phyloP scores from a whole-genome alignment of 371 early-diverging fungal species.

The Aphelidium insulamus region DNA sequence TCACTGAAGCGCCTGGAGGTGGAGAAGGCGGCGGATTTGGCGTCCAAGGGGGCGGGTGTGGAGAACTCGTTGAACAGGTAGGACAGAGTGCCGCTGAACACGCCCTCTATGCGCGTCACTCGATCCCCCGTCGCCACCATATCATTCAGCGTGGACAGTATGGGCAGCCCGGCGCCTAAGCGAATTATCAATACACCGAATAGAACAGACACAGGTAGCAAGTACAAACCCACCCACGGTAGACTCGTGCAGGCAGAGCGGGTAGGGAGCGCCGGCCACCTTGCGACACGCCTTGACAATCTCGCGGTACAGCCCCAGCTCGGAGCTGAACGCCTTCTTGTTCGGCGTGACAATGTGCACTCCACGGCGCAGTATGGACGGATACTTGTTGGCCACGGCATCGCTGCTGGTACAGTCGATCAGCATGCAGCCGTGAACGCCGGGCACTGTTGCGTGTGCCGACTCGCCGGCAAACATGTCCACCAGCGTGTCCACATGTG shows the following conservation, averaged over 20 bases:
- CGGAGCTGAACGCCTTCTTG: conserved; percentile 83
- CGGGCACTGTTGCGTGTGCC: too few relatives aligned
- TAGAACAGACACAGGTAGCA: background rate
- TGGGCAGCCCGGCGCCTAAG: conserved; percentile 93
- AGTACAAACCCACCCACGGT: conserved; percentile 61
- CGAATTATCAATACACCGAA: conserved; percentile 4
- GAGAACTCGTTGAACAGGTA: conserved; percentile 92
- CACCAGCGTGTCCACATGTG: too few relatives aligned
- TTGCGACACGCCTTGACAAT: conserved; percentile 22
- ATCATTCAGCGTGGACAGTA: conserved; percentile 70
- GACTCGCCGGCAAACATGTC: too few relatives aligned
- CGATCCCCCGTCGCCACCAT: conserved; percentile 78
- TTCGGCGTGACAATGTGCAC: conserved; percentile 86
- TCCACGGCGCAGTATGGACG: conserved; percentile 49
- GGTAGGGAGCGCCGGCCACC: conserved; percentile 17
- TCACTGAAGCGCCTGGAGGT: conserved; percentile 61
- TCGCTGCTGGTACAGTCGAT: conserved; percentile 84
- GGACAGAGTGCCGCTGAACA: conserved; percentile 85
- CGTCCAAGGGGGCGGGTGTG: conserved; percentile 10
- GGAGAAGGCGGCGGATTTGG: conserved; percentile 11
- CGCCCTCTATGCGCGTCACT: conserved; percentile 76
- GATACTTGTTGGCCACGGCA: conserved; percentile 52
- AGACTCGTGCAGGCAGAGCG: conserved; percentile 64
- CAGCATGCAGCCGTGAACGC: too few relatives aligned
- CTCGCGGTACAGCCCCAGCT: conserved; percentile 35